Percentiles rank a stretch among this genome's conserved stretches.
Evolutionary conservation across 140 eudicot genomes (phyloP).

Genomic region (Cichorium intybus): DNA sequence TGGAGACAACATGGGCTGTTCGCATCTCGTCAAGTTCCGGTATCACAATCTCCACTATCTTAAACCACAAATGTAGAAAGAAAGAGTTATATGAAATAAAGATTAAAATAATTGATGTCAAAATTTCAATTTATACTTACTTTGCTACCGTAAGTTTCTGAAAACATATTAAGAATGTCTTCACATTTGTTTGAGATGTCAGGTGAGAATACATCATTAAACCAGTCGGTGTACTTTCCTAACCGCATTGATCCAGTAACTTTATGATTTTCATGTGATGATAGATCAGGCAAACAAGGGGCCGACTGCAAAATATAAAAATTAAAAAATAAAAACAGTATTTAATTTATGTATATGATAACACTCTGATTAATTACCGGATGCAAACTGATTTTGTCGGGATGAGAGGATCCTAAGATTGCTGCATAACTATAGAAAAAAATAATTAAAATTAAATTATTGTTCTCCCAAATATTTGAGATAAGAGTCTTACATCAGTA

Average conservation of each 20-base stretch:
- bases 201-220: constrained; percentile 88
- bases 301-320: constrained; percentile 45
- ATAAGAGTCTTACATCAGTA: constrained; percentile 62
- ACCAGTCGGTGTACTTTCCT: constrained; percentile 98
- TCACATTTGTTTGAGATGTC: constrained; percentile 86
- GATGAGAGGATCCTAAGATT: constrained; percentile 81
- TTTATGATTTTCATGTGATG: constrained; percentile 40
- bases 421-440: constrained; percentile 76
- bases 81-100: constrained; percentile 1
- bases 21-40: constrained; percentile 87
- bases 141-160: constrained; percentile 70
- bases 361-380: constrained; percentile 53
- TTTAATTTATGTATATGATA: not conserved
- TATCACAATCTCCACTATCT: constrained; percentile 75
- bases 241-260: constrained; percentile 59
- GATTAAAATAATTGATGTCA: not conserved
- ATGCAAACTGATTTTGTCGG: constrained; percentile 54
- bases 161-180: constrained; percentile 59
- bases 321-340: not conserved
- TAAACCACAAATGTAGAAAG: constrained; percentile 20
- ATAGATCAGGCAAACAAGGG: constrained; percentile 78
- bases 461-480: not conserved
- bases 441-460: not conserved
- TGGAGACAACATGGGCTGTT: constrained; percentile 75
- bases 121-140: constrained; percentile 27